Percentiles rank a stretch among this genome's conserved stretches.
These are phyloP conservation scores for Nitzschia sp. DNA, from an alignment of 108 stramenopile species.

Conservation along the genomic window DNA sequence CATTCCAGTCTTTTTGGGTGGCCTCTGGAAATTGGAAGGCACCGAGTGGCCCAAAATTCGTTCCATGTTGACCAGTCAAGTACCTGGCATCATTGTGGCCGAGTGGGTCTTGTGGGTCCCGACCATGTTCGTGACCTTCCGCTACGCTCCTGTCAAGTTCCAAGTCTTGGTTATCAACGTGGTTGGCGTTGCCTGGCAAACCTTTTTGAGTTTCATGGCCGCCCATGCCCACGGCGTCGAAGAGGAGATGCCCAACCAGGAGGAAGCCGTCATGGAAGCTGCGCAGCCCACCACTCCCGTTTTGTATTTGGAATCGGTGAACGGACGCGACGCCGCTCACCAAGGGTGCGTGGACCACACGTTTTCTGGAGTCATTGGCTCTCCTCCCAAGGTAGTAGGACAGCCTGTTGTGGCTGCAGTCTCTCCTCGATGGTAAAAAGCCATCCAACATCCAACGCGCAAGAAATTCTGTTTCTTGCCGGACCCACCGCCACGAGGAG, in stretches of 20 bases:
- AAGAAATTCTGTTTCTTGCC: too few relatives aligned
- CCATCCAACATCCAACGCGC: too few relatives aligned
- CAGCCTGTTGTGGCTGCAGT: too few relatives aligned
- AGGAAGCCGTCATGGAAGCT: neutral
- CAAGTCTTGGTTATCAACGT: conserved; percentile 81
- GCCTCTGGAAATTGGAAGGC: conserved; percentile 70
- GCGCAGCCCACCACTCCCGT: neutral
- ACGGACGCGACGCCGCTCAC: conserved; percentile 13
- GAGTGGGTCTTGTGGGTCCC: conserved; percentile 77
- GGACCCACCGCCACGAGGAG: too few relatives aligned
- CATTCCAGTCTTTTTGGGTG: conserved; percentile 62
- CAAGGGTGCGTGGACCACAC: neutral
- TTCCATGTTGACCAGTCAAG: conserved; percentile 22
- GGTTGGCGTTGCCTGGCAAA: conserved; percentile 87
- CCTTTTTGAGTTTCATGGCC: conserved; percentile 65
- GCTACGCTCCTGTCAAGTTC: conserved; percentile 68
- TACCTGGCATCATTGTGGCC: conserved; percentile 27
- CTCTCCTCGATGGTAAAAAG: too few relatives aligned
- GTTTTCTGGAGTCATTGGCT: neutral
- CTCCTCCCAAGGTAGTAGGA: too few relatives aligned
- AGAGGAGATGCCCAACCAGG: neutral
- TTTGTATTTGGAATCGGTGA: conserved; percentile 10
- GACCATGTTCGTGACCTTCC: conserved; percentile 77
- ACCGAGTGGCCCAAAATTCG: conserved; percentile 18
- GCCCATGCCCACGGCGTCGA: conserved; percentile 24